phyloP scores from a whole-genome alignment of 805 yeast species.

The Teunomyces cretensis region DNA sequence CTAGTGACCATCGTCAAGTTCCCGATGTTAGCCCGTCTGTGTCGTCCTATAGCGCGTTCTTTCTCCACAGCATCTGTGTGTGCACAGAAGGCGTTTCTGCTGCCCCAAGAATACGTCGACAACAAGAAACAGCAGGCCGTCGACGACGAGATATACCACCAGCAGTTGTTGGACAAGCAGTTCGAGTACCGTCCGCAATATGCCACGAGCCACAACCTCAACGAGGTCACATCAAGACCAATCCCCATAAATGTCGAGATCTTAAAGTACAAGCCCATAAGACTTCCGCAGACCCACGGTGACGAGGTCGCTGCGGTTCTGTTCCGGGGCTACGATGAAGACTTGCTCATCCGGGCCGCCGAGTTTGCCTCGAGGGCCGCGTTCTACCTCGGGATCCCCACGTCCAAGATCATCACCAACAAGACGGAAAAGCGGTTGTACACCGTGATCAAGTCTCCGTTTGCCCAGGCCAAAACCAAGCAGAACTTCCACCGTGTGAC shows the following conservation, averaged over 20 bases:
- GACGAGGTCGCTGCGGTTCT: constrained; percentile 76
- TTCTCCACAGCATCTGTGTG: background rate
- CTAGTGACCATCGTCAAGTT: background rate
- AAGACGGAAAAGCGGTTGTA: constrained; percentile 75
- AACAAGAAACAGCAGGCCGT: constrained; percentile 22
- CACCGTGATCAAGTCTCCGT: constrained; percentile 92
- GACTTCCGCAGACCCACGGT: constrained; percentile 64
- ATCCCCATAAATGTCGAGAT: constrained; percentile 84
- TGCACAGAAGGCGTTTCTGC: constrained; percentile 11
- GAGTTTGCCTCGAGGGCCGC: constrained; percentile 92
- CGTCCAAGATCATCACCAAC: constrained; percentile 71
- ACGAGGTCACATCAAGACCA: constrained; percentile 44
- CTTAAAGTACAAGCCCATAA: constrained; percentile 76
- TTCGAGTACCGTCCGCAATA: constrained; percentile 32
- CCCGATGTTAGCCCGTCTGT: constrained; percentile 1
- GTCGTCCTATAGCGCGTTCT: constrained; percentile 1
- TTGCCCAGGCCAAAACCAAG: constrained; percentile 90
- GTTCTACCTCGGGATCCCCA: constrained; percentile 84
- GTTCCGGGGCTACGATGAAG: constrained; percentile 68
- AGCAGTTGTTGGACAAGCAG: constrained; percentile 25
- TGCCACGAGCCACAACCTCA: constrained; percentile 19
- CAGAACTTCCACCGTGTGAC: constrained; percentile 92
- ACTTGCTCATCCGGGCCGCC: constrained; percentile 69
- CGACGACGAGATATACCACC: constrained; percentile 27
- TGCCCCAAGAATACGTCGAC: constrained; percentile 34